These are phyloP conservation scores for Geotrichum fermentans DNA, from an alignment of 1,139 yeast genomes.

Conservation along the genomic window DNA sequence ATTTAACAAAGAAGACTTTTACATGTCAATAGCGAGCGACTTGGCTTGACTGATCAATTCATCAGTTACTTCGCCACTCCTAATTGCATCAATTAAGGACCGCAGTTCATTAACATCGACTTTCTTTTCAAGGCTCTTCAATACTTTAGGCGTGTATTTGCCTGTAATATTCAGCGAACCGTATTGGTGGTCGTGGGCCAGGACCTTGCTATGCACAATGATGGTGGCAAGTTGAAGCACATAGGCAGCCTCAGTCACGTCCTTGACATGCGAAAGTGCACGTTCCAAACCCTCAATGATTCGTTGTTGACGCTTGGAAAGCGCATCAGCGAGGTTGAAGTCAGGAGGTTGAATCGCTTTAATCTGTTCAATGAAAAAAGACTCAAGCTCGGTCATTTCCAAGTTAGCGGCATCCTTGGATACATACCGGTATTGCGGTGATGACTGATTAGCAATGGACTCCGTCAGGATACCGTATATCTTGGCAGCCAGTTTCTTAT, in stretches of 20 bases:
- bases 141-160: not conserved
- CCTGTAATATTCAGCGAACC: conserved; percentile 3
- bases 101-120: conserved; percentile 1
- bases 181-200: not conserved
- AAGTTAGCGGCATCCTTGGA: not conserved
- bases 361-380: not conserved
- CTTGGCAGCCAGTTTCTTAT: not conserved
- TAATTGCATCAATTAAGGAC: not conserved
- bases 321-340: not conserved
- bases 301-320: not conserved
- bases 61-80: not conserved
- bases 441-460: not conserved
- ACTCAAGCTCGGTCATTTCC: not conserved
- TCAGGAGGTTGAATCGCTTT: not conserved
- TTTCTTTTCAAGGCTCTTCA: conserved; percentile 1
- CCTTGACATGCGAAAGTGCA: not conserved
- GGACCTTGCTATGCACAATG: conserved; percentile 2
- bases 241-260: not conserved
- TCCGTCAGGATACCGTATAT: not conserved
- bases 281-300: conserved; percentile 6
- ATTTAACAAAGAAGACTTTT: too few species aligned
- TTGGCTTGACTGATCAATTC: not conserved
- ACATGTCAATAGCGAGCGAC: not conserved
- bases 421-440: not conserved
- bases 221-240: conserved; percentile 1